A percentile compares a stretch with the other conserved stretches of the same genome.
These are phyloP conservation scores for Xylaria polymorpha DNA, from an alignment of 2,329 filamentous ascomycete species.

Conservation along the genomic window DNA sequence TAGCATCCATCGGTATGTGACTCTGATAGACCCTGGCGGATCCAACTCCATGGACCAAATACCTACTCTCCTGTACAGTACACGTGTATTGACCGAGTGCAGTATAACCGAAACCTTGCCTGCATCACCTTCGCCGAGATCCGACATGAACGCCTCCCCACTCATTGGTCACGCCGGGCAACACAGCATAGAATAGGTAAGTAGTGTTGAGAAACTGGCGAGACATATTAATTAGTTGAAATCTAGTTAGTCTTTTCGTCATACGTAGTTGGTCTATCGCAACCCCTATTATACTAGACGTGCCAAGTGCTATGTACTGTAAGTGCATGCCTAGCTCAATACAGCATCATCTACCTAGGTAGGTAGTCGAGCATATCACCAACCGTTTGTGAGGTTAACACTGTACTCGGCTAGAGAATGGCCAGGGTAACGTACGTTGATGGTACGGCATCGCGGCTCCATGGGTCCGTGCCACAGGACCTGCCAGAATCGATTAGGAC, in stretches of 20 bases:
- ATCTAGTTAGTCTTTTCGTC: not conserved
- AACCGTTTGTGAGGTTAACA: not conserved
- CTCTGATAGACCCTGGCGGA: not conserved
- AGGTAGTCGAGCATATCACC: not conserved
- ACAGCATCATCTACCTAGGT: too few relatives aligned
- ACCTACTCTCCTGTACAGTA: too few relatives aligned
- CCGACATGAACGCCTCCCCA: not conserved
- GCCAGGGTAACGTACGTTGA: conserved; percentile 7
- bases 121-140: not conserved
- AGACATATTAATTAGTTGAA: not conserved
- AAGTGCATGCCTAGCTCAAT: not conserved
- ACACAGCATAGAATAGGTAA: not conserved
- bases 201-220: too few relatives aligned
- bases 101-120: not conserved
- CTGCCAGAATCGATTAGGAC: conserved; percentile 26
- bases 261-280: not conserved
- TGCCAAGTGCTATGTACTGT: not conserved
- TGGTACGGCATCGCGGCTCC: conserved; percentile 18
- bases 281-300: not conserved
- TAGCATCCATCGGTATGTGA: not conserved
- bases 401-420: conserved; percentile 17
- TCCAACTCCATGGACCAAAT: conserved; percentile 1
- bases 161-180: not conserved
- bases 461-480: conserved; percentile 17
- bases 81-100: not conserved